A percentile compares a stretch with the other conserved stretches of the same genome.
phyloP scores from a whole-genome alignment of 352 stramenopile genomes.

The Globisporangium radiosum region DNA sequence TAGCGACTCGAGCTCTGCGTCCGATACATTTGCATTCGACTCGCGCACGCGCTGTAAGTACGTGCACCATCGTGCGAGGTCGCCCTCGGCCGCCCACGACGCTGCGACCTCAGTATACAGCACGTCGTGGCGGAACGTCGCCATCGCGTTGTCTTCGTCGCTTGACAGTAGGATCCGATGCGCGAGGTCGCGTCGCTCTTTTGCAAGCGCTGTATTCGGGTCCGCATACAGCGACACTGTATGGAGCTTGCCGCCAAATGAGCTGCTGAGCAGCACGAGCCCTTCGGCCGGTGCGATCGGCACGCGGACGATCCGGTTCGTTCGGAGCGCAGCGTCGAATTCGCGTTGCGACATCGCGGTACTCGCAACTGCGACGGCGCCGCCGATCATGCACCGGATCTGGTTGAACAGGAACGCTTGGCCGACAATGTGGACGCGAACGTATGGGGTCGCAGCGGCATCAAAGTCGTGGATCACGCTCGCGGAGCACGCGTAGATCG shows the following conservation, averaged over 20 bases:
- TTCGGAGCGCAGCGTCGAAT: conserved; percentile 75
- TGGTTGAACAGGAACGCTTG: conserved; percentile 87
- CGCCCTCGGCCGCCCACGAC: conserved; percentile 43
- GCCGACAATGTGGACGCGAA: conserved; percentile 74
- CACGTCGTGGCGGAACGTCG: conserved; percentile 56
- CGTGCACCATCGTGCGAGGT: conserved; percentile 45
- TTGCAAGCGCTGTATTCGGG: conserved; percentile 53
- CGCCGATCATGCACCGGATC: conserved; percentile 89
- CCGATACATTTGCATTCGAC: conserved; percentile 33
- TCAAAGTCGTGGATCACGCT: conserved; percentile 52
- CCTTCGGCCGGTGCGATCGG: conserved; percentile 85
- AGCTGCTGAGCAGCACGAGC: conserved; percentile 77
- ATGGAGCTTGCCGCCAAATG: conserved; percentile 77
- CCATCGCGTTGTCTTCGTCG: conserved; percentile 46
- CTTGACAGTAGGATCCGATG: conserved; percentile 53
- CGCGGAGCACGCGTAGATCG: conserved; percentile 73
- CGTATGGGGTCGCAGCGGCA: conserved; percentile 47
- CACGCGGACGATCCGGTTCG: conserved; percentile 75
- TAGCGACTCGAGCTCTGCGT: conserved; percentile 29
- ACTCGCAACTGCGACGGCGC: conserved; percentile 72
- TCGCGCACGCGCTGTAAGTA: conserved; percentile 59
- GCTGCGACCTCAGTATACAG: conserved; percentile 64
- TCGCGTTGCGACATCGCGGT: conserved; percentile 56
- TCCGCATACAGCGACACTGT: conserved; percentile 70
- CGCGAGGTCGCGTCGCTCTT: conserved; percentile 39